Conservation (phyloP, 1,139 yeast genomes). For the Geotrichum candidum region DNA sequence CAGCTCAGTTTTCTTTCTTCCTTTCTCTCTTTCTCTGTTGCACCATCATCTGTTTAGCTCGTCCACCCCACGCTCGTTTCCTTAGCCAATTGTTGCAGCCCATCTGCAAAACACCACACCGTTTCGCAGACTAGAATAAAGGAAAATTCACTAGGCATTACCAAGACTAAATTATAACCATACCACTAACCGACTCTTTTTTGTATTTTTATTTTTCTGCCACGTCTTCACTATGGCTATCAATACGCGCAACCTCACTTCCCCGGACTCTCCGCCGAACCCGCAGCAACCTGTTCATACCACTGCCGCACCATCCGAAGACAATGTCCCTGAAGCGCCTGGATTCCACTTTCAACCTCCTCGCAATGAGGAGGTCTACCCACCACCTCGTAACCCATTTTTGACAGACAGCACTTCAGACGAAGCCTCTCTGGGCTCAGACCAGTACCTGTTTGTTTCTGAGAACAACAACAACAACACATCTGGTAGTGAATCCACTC, state of each 20-base stretch:
- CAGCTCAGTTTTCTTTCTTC: constrained; percentile 1
- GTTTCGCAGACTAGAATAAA: not conserved
- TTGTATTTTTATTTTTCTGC: not conserved
- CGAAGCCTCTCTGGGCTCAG: constrained; percentile 16
- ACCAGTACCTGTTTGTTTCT: constrained; percentile 9
- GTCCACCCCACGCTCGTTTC: not conserved
- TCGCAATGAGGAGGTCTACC: not conserved
- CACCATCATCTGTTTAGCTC: not conserved
- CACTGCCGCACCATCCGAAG: not conserved
- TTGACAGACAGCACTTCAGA: constrained; percentile 10
- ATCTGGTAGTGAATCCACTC: not conserved
- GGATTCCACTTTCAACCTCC: not conserved
- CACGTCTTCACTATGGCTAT: not conserved
- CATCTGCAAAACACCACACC: no score
- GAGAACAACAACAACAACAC: not conserved
- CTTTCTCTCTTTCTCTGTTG: not conserved
- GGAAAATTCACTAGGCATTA: not conserved
- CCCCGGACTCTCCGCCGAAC: constrained; percentile 3
- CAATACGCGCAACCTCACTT: constrained; percentile 10
- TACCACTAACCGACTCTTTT: not conserved
- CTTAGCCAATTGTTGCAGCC: not conserved
- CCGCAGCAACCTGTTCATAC: not conserved
- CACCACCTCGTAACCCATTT: constrained; percentile 6
- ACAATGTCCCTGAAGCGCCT: not conserved
- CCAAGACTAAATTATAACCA: not conserved